phyloP scores from a whole-genome alignment of 2,329 filamentous ascomycete genomes.

The Lasiodiplodia gonubiensis region DNA sequence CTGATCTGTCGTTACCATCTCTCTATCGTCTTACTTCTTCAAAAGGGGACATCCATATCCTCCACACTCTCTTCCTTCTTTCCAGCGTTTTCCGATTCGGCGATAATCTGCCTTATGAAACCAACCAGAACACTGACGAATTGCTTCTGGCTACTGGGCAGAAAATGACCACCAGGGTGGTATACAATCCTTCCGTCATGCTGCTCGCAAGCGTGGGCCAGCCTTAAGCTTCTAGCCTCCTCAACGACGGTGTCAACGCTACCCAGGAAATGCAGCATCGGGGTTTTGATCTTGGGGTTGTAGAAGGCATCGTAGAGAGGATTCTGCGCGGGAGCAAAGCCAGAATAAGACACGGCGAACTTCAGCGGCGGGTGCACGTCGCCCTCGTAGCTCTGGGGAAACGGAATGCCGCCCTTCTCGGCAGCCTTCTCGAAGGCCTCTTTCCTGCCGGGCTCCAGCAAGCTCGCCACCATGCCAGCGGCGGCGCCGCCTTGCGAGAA shows the following conservation, averaged over 20 bases:
- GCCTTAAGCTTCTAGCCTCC: constrained; percentile 69
- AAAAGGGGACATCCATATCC: constrained; percentile 74
- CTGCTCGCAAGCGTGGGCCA: constrained; percentile 69
- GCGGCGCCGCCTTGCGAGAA: constrained; percentile 81
- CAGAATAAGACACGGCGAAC: constrained; percentile 79
- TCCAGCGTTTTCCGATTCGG: constrained; percentile 45
- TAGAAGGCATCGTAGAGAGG: constrained; percentile 71
- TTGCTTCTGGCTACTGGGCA: constrained; percentile 78
- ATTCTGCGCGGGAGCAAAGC: constrained; percentile 70
- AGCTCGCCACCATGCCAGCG: constrained; percentile 72
- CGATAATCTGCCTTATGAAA: constrained; percentile 67
- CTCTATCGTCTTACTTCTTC: constrained; percentile 1
- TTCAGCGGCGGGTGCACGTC: constrained; percentile 44
- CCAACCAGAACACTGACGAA: constrained; percentile 77
- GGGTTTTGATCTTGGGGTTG: constrained; percentile 75
- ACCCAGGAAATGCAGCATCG: constrained; percentile 81
- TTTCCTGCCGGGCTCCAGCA: constrained; percentile 65
- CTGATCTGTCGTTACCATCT: neutral
- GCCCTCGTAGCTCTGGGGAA: constrained; percentile 50
- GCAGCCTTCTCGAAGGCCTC: constrained; percentile 56
- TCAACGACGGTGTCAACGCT: constrained; percentile 87
- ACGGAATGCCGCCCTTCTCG: constrained; percentile 54
- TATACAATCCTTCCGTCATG: constrained; percentile 62
- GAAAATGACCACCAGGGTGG: constrained; percentile 89
- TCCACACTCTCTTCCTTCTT: constrained; percentile 63